Base-by-base conservation (phyloP, 2,329 filamentous ascomycete species). In the Neofusicoccum sp. region DNA sequence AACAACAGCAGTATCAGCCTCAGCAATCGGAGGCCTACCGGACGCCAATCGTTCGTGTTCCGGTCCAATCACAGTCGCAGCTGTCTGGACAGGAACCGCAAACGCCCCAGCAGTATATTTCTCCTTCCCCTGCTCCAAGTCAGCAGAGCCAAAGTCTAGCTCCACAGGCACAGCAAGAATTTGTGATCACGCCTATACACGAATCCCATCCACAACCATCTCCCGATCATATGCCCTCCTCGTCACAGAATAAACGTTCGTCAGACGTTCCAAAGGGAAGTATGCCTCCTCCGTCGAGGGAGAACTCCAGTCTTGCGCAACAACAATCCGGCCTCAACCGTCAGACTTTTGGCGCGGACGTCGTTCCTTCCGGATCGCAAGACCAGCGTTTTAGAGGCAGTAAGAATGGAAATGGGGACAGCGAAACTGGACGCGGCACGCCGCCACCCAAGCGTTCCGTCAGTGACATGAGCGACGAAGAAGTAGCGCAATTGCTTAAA, bases 381-480 rank as follows among this genome's bases (percentile, higher is more conserved):
- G 75, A 75, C 2, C 75, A 78, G 63, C 75, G 76, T 53, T 78
- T 76, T 63, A 72, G 74, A 38, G 72, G 76, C 26, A 71, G 73
- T 61, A 71, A 75, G 63, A 68, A 69, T 61, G 64, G 64, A 7
- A 70, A 72, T 9, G 66, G 68, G 30, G 68, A 63, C 7, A 69
- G 64, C 58, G 74, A 78, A 24, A 67, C 72, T 62, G 75, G 75
- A 56, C 71, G 73, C 41, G 72, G 71, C 45, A 81, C 79, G 38
- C 79, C 79, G n/a, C 78, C 79, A 60, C 78, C 78, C 40, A 44
- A 51, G 30, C 74, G 76, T 51, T 62, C 71, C 20, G 66, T 70
- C 16, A 72, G 73, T 48, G 78, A 80, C 20, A 76, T 80, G 76
- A 73, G 75, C 4, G 78, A 80, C 9, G 79, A 81, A 14, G 79